phyloP scores from a whole-genome alignment of 495 filamentous ascomycete genomes.

The Margaritispora aquatica region DNA sequence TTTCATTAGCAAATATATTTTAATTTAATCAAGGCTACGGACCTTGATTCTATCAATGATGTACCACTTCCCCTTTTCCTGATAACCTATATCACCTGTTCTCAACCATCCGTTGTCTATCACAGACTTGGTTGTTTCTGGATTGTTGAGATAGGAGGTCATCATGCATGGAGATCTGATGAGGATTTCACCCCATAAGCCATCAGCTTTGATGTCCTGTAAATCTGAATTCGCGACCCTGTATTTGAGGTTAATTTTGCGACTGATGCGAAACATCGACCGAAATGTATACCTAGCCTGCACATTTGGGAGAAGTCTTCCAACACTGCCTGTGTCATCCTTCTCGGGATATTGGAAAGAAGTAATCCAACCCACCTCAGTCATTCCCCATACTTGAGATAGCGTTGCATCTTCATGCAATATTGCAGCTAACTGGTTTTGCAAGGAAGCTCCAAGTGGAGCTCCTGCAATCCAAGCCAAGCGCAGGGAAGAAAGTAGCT shows the following conservation, averaged over 20 bases:
- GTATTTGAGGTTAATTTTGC: neutral
- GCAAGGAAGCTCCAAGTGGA: constrained; percentile 5
- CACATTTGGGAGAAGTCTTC: constrained; percentile 31
- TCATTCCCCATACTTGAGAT: constrained; percentile 39
- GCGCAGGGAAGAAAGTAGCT: neutral
- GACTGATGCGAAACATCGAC: neutral
- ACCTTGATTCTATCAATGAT: constrained; percentile 68
- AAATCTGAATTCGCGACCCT: constrained; percentile 25
- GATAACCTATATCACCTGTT: constrained; percentile 88
- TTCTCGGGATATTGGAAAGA: constrained; percentile 9
- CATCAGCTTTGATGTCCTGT: constrained; percentile 28
- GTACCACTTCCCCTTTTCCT: constrained; percentile 63
- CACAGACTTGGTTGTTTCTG: constrained; percentile 58
- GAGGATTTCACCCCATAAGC: constrained; percentile 59
- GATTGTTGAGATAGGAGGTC: constrained; percentile 69
- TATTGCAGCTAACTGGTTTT: constrained; percentile 11
- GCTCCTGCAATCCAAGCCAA: constrained; percentile 5
- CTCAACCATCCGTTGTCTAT: constrained; percentile 85
- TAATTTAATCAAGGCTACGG: constrained; percentile 9
- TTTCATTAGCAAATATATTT: constrained; percentile 24
- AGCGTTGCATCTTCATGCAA: constrained; percentile 31
- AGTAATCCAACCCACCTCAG: constrained; percentile 39
- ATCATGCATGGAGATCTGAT: constrained; percentile 61
- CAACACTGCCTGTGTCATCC: constrained; percentile 39
- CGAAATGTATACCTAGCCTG: constrained; percentile 4